Base-by-base conservation (phyloP, 495 filamentous ascomycete genomes). In the Daldinia caldariorum region DNA sequence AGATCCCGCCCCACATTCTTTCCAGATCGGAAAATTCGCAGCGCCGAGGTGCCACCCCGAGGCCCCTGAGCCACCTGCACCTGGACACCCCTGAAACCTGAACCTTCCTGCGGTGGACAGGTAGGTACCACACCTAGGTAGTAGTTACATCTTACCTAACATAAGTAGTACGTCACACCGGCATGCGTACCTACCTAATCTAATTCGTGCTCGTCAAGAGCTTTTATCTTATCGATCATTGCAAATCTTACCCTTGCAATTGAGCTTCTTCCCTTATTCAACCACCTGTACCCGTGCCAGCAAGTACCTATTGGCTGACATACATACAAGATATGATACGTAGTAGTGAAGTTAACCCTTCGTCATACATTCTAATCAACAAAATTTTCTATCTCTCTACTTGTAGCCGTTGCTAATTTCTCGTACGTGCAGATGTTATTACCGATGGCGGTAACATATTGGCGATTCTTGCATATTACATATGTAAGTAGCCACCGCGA, bases 11-110 rank as follows among this genome's bases (percentile, higher is more conserved):
- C 70, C 70, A 68, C 61, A 64, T 58, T 51, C 64, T 32, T 32
- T 22, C 41, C 8, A 60, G 26, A 13, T 61, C 70, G 70, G 70
- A 72, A 65, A 72, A 72, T 68, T 67, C 57, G 53, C 58, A 49
- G 45, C 41, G 58, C 70, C 70, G 70, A 72, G 26, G 20, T 45
- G 53, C 50, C 47, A 43, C 41, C 20, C 2, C 12, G n/a, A n/a
- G n/a, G n/a, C n/a, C n/a, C 26, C 26, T 26, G 26, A 26, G 26
- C 26, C 26, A 26, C n/a, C n/a, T n/a, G n/a, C n/a, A n/a, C n/a
- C n/a, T n/a, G n/a, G n/a, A n/a, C n/a, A n/a, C 26, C 26, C 26
- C 26, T 26, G 26, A 26, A 26, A 26, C 26, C 26, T 26, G 26
- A 26, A 26, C 26, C 26, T 26, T 26, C 26, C 26, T 26, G 26